Base-by-base conservation (phyloP, 73 alveolate genomes). In the Strombidium stylifer region DNA sequence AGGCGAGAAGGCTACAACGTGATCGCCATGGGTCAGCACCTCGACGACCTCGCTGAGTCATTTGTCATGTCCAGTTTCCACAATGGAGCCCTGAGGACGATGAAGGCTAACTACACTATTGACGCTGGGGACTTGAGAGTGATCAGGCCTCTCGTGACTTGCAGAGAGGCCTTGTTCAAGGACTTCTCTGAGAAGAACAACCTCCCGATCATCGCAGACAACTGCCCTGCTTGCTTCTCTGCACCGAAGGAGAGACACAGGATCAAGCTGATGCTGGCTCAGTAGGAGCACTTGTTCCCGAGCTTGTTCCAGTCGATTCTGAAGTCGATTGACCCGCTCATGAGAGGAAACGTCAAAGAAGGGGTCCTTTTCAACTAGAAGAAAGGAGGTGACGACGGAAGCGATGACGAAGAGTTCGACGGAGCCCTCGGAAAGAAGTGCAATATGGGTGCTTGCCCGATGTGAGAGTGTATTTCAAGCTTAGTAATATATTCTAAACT, bases 191-290 rank as follows among this genome's bases (percentile, higher is more conserved):
- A 85, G 74, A 62, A 55, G 2, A 39, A 40, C n/a, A 82, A 93
- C 69, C 89, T 96, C 34, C 99, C 99, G 1, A 93, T 96, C 34
- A 93, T 96, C 24, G 88, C 94, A 35, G 99, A 96, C 57, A 96
- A 96, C 85, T 96, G 99, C 48, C 99, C 99, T 2, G 99, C 99
- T 19, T 96, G 99, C 50, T 96, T 96, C 49, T 94, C 97, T 25
- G 96, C 96, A 26, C 99, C 99, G 1, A 93, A 91, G 65, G 99
- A 91, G 73, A 84, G 98, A 25, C 98, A 91, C 57, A 89, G 98
- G 84, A 80, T 91, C 49, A 93, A 93, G 81, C 89, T 93, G 12
- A 61, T 93, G 73, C 58, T 93, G 36, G 94, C 97, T 41, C 84
- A 90, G 69, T 92, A 93, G 66, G 98, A 93, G 62, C 87, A 82